phyloP scores from a whole-genome alignment of 1,284 basidiomycete genomes.

The Sutorius eximius region DNA sequence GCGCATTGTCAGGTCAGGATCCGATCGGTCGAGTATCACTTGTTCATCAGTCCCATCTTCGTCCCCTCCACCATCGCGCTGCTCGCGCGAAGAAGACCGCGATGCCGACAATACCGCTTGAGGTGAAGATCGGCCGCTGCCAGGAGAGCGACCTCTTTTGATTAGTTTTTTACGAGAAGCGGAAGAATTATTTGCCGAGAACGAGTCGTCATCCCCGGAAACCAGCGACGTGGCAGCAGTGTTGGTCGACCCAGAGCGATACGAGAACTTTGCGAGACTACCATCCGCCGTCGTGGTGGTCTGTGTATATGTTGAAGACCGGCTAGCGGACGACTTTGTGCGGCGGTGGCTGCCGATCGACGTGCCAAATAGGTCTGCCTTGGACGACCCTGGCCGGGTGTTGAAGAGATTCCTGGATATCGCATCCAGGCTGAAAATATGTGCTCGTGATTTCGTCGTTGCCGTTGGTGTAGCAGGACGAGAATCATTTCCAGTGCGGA shows the following conservation, averaged over 20 bases:
- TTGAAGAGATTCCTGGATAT: slow-evolving; percentile 80
- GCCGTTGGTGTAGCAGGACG: slow-evolving; percentile 79
- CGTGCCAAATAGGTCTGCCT: slow-evolving; percentile 69
- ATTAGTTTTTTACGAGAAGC: slow-evolving; percentile 53
- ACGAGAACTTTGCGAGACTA: slow-evolving; percentile 67
- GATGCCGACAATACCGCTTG: slow-evolving; percentile 39
- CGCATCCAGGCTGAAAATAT: slow-evolving; percentile 81
- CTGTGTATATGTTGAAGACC: slow-evolving; percentile 67
- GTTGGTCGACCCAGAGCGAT: slow-evolving; percentile 66
- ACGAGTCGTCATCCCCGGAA: slow-evolving; percentile 59
- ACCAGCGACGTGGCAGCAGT: slow-evolving; percentile 58
- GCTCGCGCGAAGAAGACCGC: slow-evolving; percentile 43
- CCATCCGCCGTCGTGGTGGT: slow-evolving; percentile 63
- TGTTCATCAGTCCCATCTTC: slow-evolving; percentile 43
- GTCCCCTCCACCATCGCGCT: slow-evolving; percentile 42
- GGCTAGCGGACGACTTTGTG: slow-evolving; percentile 61
- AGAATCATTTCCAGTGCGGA: slow-evolving; percentile 73
- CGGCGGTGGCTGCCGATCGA: slow-evolving; percentile 61
- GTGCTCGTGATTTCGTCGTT: slow-evolving; percentile 64
- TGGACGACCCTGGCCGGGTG: slow-evolving; percentile 56
- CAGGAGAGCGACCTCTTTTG: slow-evolving; percentile 58
- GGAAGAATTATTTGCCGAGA: slow-evolving; percentile 47
- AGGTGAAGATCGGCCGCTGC: slow-evolving; percentile 40
- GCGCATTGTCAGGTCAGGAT: slow-evolving; percentile 70
- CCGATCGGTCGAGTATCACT: slow-evolving; percentile 56